A percentile compares a stretch with the other conserved stretches of the same genome.
Evolutionary conservation across 1,284 basidiomycete species (phyloP).

Genomic region (Microbotryum saponariae): DNA sequence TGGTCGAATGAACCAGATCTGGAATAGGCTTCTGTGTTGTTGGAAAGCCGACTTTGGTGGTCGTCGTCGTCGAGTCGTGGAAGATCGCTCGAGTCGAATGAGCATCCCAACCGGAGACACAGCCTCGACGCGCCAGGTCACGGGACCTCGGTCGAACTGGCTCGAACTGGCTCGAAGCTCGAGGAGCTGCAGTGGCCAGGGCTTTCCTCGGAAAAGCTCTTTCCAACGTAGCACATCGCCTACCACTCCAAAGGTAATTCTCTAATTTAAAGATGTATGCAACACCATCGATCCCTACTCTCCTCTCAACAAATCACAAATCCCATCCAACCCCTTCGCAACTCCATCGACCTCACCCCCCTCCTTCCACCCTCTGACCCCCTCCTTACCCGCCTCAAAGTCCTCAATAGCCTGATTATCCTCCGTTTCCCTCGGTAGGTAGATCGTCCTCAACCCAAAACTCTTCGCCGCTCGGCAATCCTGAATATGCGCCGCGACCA

Average conservation of each 20-base stretch:
- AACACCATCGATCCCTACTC: background rate
- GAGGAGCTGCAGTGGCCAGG: background rate
- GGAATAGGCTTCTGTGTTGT: background rate
- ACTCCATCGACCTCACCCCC: slow-evolving; percentile 22
- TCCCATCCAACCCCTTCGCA: background rate
- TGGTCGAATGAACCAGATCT: too few relatives aligned
- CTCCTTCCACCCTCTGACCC: slow-evolving; percentile 7
- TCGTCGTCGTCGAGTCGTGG: background rate
- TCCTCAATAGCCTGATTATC: slow-evolving; percentile 18
- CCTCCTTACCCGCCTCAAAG: slow-evolving; percentile 1
- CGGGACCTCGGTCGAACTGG: background rate
- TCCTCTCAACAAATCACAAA: background rate
- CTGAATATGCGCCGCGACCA: slow-evolving; percentile 40
- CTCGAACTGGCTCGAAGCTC: background rate
- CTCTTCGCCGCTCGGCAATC: slow-evolving; percentile 37
- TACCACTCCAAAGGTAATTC: background rate
- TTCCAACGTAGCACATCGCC: background rate
- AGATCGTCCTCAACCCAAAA: slow-evolving; percentile 39
- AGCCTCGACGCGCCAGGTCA: background rate
- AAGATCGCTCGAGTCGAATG: background rate
- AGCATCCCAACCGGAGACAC: background rate
- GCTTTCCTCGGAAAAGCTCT: background rate
- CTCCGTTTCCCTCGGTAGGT: slow-evolving; percentile 38
- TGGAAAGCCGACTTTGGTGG: background rate
- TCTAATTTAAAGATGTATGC: background rate